A percentile compares a stretch with the other conserved stretches of the same genome.
These are phyloP conservation scores for Hortiboletus flavorubellus DNA, from an alignment of 768 basidiomycete species.

Conservation along the genomic window DNA sequence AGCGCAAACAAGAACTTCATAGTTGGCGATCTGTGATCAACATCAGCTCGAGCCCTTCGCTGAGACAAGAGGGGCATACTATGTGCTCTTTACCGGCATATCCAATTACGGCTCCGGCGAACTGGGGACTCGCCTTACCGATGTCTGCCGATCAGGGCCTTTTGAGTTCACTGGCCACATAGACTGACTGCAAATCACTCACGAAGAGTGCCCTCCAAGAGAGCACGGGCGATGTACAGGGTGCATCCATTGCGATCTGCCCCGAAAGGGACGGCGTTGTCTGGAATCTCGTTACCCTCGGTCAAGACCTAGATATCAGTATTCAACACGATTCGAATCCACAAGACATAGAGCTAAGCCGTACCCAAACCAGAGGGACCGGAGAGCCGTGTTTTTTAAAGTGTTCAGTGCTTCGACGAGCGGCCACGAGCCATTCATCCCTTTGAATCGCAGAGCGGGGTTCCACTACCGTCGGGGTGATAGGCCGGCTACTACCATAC, in stretches of 20 bases:
- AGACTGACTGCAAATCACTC: conserved; percentile 1
- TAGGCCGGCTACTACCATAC: conserved; percentile 13
- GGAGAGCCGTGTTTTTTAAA: conserved; percentile 29
- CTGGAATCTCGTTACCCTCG: conserved; percentile 31
- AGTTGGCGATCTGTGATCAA: conserved; percentile 25
- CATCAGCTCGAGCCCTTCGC: background rate
- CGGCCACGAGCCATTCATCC: conserved; percentile 29
- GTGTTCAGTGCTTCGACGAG: conserved; percentile 29
- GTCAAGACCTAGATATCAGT: conserved; percentile 21
- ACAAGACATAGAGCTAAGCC: background rate
- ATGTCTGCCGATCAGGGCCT: conserved; percentile 23
- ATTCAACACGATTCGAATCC: background rate
- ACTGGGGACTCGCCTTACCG: conserved; percentile 33
- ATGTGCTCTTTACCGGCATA: conserved; percentile 35
- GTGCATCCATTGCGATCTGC: conserved; percentile 29
- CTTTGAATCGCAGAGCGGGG: conserved; percentile 18
- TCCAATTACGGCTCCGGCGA: conserved; percentile 30
- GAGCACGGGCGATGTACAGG: conserved; percentile 30
- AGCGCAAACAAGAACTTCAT: conserved; percentile 36
- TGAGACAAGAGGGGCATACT: conserved; percentile 13
- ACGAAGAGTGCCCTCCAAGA: conserved; percentile 32
- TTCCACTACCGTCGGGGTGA: conserved; percentile 13
- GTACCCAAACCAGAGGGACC: conserved; percentile 33
- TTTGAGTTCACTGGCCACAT: background rate
- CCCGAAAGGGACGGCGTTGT: conserved; percentile 34